Evolutionary conservation across 306 rosid genomes (phyloP).

Genomic region (Lathyrus tuberosus): DNA sequence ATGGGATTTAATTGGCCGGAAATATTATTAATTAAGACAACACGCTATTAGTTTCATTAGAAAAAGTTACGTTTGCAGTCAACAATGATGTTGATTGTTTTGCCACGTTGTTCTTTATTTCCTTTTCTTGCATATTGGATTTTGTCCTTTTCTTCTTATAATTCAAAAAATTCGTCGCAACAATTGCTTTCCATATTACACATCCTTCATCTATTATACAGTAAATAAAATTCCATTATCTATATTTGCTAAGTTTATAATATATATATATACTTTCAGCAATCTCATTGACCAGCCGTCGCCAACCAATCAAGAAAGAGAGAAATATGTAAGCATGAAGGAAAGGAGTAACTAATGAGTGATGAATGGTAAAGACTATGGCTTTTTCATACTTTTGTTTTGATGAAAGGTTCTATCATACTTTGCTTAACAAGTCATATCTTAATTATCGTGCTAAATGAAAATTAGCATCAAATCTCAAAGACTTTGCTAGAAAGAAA

Average conservation of each 20-base stretch:
- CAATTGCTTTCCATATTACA: background rate
- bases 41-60: background rate
- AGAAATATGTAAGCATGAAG: background rate
- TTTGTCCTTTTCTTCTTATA: background rate
- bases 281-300: conserved; percentile 5
- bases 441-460: background rate
- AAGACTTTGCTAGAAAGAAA: background rate
- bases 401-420: conserved; percentile 2
- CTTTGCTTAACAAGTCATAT: conserved; percentile 33
- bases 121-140: background rate
- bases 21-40: too few relatives aligned
- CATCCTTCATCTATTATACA: background rate
- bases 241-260: too few relatives aligned
- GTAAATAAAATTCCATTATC: background rate
- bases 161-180: background rate
- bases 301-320: background rate
- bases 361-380: conserved; percentile 4
- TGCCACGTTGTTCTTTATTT: background rate
- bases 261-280: too few relatives aligned
- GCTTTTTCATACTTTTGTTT: background rate
- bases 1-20: too few relatives aligned
- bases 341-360: conserved; percentile 24
- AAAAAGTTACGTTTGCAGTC: background rate
- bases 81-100: conserved; percentile 39
- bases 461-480: conserved; percentile 6